Percentiles rank a stretch among this genome's conserved stretches.
Conservation (phyloP, 1,139 yeast genomes). For the Suhomyces coccinellae region DNA sequence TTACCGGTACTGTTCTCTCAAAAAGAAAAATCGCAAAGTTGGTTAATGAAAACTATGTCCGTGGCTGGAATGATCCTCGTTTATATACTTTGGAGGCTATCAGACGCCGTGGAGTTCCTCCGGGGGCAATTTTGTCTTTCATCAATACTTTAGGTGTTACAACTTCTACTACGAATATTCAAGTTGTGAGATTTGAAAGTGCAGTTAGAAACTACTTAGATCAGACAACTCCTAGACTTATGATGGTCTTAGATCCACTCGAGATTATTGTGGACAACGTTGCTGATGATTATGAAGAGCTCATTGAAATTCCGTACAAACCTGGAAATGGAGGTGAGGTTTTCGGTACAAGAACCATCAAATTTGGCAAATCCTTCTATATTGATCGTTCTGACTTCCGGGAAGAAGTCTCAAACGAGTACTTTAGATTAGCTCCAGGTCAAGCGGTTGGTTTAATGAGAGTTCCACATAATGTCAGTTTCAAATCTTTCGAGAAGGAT, state of each 20-base stretch:
- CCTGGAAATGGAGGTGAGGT: slow-evolving; percentile 60
- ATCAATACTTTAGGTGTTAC: slow-evolving; percentile 97
- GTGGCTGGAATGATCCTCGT: slow-evolving; percentile 99
- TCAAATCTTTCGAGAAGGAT: slow-evolving; percentile 66
- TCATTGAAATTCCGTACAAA: slow-evolving; percentile 80
- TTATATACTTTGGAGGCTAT: slow-evolving; percentile 92
- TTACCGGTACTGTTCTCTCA: slow-evolving; percentile 91
- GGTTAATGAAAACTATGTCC: slow-evolving; percentile 76
- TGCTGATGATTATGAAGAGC: slow-evolving; percentile 69
- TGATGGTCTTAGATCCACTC: slow-evolving; percentile 89
- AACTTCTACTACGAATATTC: slow-evolving; percentile 88
- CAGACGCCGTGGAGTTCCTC: slow-evolving; percentile 97
- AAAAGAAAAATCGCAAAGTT: slow-evolving; percentile 94
- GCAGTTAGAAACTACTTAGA: slow-evolving; percentile 87
- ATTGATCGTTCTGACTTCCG: slow-evolving; percentile 88
- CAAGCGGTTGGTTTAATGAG: slow-evolving; percentile 96
- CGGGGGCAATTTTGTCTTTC: slow-evolving; percentile 94
- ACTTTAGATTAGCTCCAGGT: slow-evolving; percentile 89
- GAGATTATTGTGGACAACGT: slow-evolving; percentile 82
- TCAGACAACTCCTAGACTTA: slow-evolving; percentile 88
- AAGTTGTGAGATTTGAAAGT: slow-evolving; percentile 83
- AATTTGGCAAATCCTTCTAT: slow-evolving; percentile 73
- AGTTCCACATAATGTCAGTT: slow-evolving; percentile 82
- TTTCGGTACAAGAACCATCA: slow-evolving; percentile 69
- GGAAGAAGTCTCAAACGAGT: slow-evolving; percentile 55